Conservation (phyloP, 129 eudicot genomes). For the Tagetes erecta region DNA sequence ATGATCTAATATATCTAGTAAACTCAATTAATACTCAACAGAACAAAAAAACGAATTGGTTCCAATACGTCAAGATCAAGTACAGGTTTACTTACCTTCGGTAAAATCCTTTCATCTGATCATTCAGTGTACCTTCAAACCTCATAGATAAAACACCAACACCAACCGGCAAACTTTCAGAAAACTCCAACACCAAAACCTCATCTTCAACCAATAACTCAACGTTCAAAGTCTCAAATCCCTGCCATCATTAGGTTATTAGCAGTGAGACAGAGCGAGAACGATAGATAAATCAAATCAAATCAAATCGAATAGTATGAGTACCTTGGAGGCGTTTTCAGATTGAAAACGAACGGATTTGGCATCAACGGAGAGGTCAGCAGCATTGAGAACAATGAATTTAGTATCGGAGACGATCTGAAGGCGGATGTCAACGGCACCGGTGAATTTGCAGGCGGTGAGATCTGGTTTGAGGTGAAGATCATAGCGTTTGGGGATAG, state of each 20-base stretch:
- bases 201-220: conserved; percentile 72
- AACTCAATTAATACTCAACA: neutral
- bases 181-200: conserved; percentile 77
- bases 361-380: conserved; percentile 65
- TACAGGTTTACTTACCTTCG: conserved; percentile 63
- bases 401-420: conserved; percentile 75
- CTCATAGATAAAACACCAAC: conserved; percentile 53
- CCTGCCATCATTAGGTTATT: conserved; percentile 33
- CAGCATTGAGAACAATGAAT: conserved; percentile 85
- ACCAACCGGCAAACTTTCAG: conserved; percentile 58
- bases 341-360: conserved; percentile 56
- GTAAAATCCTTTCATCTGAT: conserved; percentile 94
- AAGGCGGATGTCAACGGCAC: conserved; percentile 65
- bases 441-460: conserved; percentile 67
- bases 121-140: conserved; percentile 85
- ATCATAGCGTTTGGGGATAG: conserved; percentile 71
- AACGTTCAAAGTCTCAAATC: conserved; percentile 48
- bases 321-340: conserved; percentile 46
- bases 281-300: neutral
- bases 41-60: conserved; percentile 6
- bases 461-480: conserved; percentile 78
- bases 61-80: neutral
- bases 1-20: no score
- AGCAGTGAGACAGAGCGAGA: neutral
- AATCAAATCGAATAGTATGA: neutral